Evolutionary conservation across 2,329 filamentous ascomycete genomes (phyloP), one percentile per base, ranked within the genome.

Genomic region (Fusarium redolens): DNA sequence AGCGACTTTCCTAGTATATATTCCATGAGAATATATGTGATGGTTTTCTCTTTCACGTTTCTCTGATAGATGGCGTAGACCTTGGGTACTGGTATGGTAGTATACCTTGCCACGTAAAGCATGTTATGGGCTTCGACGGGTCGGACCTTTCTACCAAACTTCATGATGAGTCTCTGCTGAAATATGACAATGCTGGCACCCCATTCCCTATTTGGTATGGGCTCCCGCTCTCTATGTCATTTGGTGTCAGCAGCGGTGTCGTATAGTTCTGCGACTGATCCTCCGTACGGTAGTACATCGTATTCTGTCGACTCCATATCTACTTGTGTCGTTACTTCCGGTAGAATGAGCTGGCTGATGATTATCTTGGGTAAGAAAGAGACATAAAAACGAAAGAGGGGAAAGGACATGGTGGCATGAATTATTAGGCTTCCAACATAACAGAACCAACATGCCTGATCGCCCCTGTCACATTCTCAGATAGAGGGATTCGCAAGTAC

Each of bases 1-100:
- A 72, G 62, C 17, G 51, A 70, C 20, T 52, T 61, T 31, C 61
- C 73, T 45, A 41, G 63, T 7, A 75, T 51, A 52, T 69, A 51
- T 51, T 72, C 61, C 69, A 75, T 75, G 12, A 75, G 38, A 15
- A 77, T 76, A 55, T 71, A 77, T 18, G 68, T 75, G 28, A 71
- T 43, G 11, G 41, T 9, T 4, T 28, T 35, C 17, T 61, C 17
- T 6, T 64, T 41, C 18, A 58, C 51, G 33, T n/a, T 45, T 25
- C 56, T 43, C 57, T 69, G 61, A 40, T 77, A 75, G 31, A 76
- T 72, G 43, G 68, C 69, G 58, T 73, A 77, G 47, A 77, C 72
- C 41, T 70, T 73, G 9, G 75, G 72, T 22, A 76, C 38, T 15
- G 65, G 51, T 11, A 76, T 50, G 15, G 52, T 50, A 3, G 69